A percentile compares a stretch with the other conserved stretches of the same genome.
phyloP scores from a whole-genome alignment of 257 asterid genomes.

The Handroanthus guayacan region DNA sequence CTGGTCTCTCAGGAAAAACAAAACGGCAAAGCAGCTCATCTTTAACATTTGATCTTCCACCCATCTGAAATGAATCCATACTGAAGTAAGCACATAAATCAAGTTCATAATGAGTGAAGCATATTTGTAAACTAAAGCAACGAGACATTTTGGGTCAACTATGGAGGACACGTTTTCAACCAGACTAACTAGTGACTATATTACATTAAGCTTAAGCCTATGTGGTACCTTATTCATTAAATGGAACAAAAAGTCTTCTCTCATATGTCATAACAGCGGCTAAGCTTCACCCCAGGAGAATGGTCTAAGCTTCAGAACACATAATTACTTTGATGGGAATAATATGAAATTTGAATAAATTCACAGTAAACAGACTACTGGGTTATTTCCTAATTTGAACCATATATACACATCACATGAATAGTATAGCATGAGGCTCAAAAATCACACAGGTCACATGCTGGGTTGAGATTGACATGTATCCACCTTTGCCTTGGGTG shows the following conservation, averaged over 20 bases:
- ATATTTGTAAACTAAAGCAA: background rate
- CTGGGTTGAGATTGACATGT: background rate
- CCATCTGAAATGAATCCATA: constrained; percentile 66
- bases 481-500: constrained; percentile 9
- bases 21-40: constrained; percentile 91
- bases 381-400: background rate
- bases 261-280: background rate
- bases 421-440: constrained; percentile 16
- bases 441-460: background rate
- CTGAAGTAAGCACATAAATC: constrained; percentile 20
- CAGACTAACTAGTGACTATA: background rate
- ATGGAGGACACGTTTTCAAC: background rate
- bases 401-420: constrained; percentile 2
- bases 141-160: background rate
- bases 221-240: background rate
- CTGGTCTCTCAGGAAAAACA: constrained; percentile 91
- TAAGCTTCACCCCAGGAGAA: background rate
- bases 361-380: background rate
- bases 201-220: background rate
- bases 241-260: background rate
- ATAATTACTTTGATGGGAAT: background rate
- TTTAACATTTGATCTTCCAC: constrained; percentile 82
- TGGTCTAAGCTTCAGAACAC: background rate
- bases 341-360: background rate
- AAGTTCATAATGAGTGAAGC: background rate